Base-by-base conservation (phyloP, 2,329 filamentous ascomycete species). In the Tolypocladium inflatum region DNA sequence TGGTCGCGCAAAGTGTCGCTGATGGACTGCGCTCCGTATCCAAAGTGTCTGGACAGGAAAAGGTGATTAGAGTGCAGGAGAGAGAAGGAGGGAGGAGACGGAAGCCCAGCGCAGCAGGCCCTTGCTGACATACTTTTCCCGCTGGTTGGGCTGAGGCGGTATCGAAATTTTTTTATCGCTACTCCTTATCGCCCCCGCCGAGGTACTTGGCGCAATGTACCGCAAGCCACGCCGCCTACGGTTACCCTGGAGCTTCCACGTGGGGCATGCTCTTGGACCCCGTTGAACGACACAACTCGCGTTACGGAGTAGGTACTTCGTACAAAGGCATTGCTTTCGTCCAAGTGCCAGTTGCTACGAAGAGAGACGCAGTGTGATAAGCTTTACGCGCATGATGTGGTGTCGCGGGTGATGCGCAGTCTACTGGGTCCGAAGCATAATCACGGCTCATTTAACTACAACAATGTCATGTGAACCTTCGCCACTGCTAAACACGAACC, bases 51-150 rank as follows among this genome's bases (percentile, higher is more conserved):
- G 37, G 21, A 59, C 13, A 48, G 56, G 26, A n/a, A 57, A 55
- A 59, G 52, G 30, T 60, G 58, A 43, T 55, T 56, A 50, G 38
- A 42, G 39, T 21, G 48, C 59, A 48, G 26, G 13, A 54, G 30
- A 42, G 37, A 57, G 48, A 54, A 54, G 55, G 58, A 41, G 42
- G 10, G 54, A 57, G 57, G 39, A 53, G 26, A 23, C 19, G 50
- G 58, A n/a, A 39, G 21, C 38, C 45, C 55, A 59, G 43, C 30
- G 58, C 58, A 55, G 58, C 55, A 57, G 54, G 9, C 17, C 53
- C 39, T 19, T 55, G 53, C 53, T 55, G 53, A 55, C 53, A 55
- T 55, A 43, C 53, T 21, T 42, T 54, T 42, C 39, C 53, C 21
- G 23, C 23, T 52, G 23, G 48, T 39, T 33, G 43, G 43, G 37